Conservation (phyloP, 441 rosid genomes). For the Eruca vesicaria region DNA sequence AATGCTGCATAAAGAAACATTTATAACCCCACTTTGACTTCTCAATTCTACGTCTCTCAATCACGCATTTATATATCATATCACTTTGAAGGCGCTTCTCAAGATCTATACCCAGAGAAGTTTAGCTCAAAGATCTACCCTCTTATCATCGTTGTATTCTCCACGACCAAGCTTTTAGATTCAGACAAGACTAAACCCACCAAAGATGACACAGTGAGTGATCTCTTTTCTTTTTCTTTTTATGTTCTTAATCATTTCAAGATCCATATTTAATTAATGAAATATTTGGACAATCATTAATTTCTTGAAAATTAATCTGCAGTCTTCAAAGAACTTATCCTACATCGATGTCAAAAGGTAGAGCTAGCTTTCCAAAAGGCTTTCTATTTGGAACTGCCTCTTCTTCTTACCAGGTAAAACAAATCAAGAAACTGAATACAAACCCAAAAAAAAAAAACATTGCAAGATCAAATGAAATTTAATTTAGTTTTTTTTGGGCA, state of each 20-base stretch:
- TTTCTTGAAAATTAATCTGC: not conserved
- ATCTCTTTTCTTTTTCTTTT: slow-evolving; percentile 6
- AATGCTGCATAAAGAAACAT: not conserved
- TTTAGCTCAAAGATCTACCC: not conserved
- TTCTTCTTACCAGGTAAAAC: slow-evolving; percentile 37
- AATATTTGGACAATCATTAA: not conserved
- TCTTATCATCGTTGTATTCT: slow-evolving; percentile 2
- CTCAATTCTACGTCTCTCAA: slow-evolving; percentile 15
- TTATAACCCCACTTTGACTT: slow-evolving; percentile 25
- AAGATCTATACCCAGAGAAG: slow-evolving; percentile 9
- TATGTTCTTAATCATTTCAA: slow-evolving; percentile 1
- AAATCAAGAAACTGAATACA: slow-evolving; percentile 2
- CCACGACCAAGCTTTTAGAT: slow-evolving; percentile 1
- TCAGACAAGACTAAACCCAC: slow-evolving; percentile 4
- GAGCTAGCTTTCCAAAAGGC: slow-evolving; percentile 38
- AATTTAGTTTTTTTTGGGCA: not conserved
- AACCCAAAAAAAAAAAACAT: not conserved
- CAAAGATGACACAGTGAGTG: slow-evolving; percentile 34
- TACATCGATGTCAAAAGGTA: slow-evolving; percentile 30
- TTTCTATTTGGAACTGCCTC: slow-evolving; percentile 45
- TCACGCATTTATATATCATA: slow-evolving; percentile 32
- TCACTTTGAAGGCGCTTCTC: not conserved
- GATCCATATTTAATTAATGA: not conserved
- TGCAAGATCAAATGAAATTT: slow-evolving; percentile 1
- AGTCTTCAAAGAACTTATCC: slow-evolving; percentile 33